Conservation (phyloP, 148 eudicot genomes). For the Camellia lanceoleosa region DNA sequence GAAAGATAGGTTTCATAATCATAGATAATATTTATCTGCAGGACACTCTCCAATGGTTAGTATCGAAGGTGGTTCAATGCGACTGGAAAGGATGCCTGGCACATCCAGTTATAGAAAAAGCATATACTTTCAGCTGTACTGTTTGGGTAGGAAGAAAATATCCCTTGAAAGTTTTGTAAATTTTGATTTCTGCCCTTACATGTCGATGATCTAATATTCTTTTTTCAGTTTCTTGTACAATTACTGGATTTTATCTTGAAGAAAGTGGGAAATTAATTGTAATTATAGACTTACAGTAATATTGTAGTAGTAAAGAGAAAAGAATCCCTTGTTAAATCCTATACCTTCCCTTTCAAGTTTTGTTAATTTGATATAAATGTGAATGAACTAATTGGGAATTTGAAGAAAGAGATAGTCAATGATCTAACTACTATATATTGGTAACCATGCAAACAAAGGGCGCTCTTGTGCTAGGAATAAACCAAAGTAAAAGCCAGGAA, state of each 20-base stretch:
- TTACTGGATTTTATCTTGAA: neutral
- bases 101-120: neutral
- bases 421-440: no score
- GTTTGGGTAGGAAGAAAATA: neutral
- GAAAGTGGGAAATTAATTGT: neutral
- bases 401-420: neutral
- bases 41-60: neutral
- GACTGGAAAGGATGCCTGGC: neutral
- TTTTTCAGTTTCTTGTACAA: conserved; percentile 9
- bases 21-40: neutral
- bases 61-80: no score
- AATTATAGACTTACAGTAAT: neutral
- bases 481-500: neutral
- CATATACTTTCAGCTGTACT: neutral
- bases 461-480: neutral
- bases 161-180: neutral
- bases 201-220: conserved; percentile 6
- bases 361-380: no score
- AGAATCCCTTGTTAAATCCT: neutral
- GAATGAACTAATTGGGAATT: no score
- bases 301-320: neutral
- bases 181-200: conserved; percentile 1
- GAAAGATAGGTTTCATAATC: conserved; percentile 16
- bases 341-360: neutral
- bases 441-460: neutral